Conservation (phyloP, 106 monocot species). For the Dendrobium catenatum region DNA sequence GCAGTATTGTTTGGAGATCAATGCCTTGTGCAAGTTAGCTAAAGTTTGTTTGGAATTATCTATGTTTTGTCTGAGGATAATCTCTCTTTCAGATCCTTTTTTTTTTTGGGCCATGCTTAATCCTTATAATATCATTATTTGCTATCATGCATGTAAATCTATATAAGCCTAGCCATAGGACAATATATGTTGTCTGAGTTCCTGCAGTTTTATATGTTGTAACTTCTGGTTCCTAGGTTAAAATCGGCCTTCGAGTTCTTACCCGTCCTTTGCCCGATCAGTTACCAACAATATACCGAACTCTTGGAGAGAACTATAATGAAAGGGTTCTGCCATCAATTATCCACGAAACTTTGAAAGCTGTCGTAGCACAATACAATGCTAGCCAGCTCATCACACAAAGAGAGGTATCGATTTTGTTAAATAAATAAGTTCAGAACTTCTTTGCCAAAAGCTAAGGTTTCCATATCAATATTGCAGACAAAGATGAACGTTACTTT, state of each 20-base stretch:
- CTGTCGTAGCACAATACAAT: constrained; percentile 96
- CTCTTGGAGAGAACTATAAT: constrained; percentile 68
- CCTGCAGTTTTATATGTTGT: neutral
- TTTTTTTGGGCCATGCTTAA: neutral
- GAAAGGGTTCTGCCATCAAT: constrained; percentile 77
- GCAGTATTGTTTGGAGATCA: neutral
- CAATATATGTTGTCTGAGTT: neutral
- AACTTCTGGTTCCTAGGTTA: constrained; percentile 25
- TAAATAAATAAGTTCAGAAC: neutral
- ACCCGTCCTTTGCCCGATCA: constrained; percentile 49
- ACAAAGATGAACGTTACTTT: neutral
- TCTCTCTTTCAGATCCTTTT: neutral
- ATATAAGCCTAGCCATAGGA: neutral
- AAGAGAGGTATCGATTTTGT: constrained; percentile 58
- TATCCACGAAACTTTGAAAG: constrained; percentile 83
- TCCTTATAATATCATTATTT: neutral
- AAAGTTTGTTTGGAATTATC: neutral
- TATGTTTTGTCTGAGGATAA: neutral
- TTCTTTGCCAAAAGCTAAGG: neutral
- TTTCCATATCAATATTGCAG: neutral
- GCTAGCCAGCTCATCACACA: constrained; percentile 95
- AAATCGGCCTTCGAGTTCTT: constrained; percentile 64
- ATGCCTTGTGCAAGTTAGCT: neutral
- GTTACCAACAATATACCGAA: constrained; percentile 61
- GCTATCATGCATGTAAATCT: neutral